These are phyloP conservation scores for Prunella vulgaris DNA, from an alignment of 257 asterid species.

Conservation along the genomic window DNA sequence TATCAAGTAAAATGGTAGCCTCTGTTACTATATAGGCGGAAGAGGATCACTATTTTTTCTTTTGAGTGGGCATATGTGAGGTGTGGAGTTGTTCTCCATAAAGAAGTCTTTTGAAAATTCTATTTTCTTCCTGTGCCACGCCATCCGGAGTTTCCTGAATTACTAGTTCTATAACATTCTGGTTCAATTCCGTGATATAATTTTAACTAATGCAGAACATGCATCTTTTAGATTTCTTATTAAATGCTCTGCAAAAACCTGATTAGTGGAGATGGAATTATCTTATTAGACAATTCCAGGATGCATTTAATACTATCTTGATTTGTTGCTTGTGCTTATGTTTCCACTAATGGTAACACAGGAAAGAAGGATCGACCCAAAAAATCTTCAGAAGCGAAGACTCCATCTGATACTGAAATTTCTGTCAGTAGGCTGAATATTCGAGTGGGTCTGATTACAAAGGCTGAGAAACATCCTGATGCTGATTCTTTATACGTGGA, in stretches of 20 bases:
- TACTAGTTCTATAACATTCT: background rate
- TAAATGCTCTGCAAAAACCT: background rate
- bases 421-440: slow-evolving; percentile 74
- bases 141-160: background rate
- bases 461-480: slow-evolving; percentile 85
- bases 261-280: background rate
- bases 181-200: background rate
- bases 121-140: too few relatives aligned
- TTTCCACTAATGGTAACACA: slow-evolving; percentile 40
- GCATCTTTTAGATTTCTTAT: too few relatives aligned
- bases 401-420: slow-evolving; percentile 54
- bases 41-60: background rate
- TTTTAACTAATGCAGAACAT: too few relatives aligned
- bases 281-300: background rate
- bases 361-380: slow-evolving; percentile 54
- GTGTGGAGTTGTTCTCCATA: too few relatives aligned
- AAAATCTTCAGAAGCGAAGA: slow-evolving; percentile 60
- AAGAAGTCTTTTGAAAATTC: too few relatives aligned
- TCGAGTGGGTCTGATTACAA: slow-evolving; percentile 85
- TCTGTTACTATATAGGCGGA: background rate
- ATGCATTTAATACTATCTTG: background rate
- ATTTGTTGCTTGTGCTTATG: background rate
- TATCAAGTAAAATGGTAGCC: background rate
- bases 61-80: too few relatives aligned
- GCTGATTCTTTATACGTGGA: slow-evolving; percentile 96